Evolutionary conservation across 169 alveolate species (phyloP), one percentile per base, ranked within the genome.

Genomic region (Blepharisma undulans): DNA sequence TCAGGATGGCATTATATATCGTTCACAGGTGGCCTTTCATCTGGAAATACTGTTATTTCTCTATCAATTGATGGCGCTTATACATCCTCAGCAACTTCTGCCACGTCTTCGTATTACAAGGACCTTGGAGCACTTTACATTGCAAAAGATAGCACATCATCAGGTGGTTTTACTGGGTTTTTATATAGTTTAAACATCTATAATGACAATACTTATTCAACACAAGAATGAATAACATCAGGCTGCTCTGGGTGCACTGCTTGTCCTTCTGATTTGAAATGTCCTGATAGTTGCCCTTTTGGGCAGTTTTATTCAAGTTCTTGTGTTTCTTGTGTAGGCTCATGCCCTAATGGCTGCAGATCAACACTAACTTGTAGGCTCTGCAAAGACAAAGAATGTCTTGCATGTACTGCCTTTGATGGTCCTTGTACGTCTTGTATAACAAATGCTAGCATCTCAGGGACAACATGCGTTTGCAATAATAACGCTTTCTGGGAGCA

Each of bases 301-400:
- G 66, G 66, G 12, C 66, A 48, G 14, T 48, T 48, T 48, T 48
- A 48, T 48, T 48, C 66, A 48, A 48, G 21, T 18, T 48, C 66
- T 5, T 48, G 66, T 5, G 14, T 48, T 48, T 48, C 80, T 74
- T 78, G 86, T 34, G 30, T 12, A 25, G 25, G 29, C 29, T 78
- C 61, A 21, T 29, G 61, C 71, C 29, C 86, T 27, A 8, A 72
- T 25, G 86, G 86, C 1, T 78, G 86, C 25, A 78, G 86, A 82
- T 29, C 29, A 21, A 36, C 29, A 1, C 8, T 82, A 3, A 78
- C 29, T 27, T 78, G 86, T 34, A 78, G 34, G 10, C 86, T 82
- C 36, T 82, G 89, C 34, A 19, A 32, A 22, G 76, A 82, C 18
- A 22, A 82, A 59, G 27, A 82, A 60, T 82, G 89, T 30, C 36